A percentile compares a stretch with the other conserved stretches of the same genome.
phyloP scores from a whole-genome alignment of 2,329 filamentous ascomycete genomes.

The Colletotrichum tabaci region DNA sequence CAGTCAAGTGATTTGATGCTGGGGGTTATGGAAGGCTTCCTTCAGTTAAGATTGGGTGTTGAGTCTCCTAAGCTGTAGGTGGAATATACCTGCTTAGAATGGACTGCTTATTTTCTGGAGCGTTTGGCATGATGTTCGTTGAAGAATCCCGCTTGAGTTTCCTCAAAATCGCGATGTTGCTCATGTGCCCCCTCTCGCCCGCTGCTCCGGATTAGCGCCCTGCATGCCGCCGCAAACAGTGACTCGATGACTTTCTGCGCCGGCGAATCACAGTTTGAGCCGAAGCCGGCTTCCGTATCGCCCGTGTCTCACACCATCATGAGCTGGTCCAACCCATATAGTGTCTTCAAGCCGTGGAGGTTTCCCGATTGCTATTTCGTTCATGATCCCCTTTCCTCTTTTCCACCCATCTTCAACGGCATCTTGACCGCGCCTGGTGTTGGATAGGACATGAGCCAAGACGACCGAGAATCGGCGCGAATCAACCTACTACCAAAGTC shows the following conservation, averaged over 20 bases:
- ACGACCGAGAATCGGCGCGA: background rate
- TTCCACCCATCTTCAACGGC: background rate
- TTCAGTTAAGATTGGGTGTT: background rate
- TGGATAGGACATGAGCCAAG: background rate
- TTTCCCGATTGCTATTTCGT: too few relatives aligned
- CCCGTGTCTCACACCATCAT: constrained; percentile 9
- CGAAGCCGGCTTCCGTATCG: background rate
- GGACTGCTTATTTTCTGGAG: background rate
- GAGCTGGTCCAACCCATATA: background rate
- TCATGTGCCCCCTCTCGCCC: too few relatives aligned
- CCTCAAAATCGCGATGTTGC: too few relatives aligned
- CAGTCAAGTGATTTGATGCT: background rate
- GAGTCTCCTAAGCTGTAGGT: background rate
- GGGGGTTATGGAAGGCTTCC: background rate
- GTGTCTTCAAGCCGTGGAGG: too few relatives aligned
- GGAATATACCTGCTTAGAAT: background rate
- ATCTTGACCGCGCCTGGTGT: background rate
- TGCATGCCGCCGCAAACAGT: constrained; percentile 28
- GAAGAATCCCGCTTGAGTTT: background rate
- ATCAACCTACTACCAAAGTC: too few relatives aligned
- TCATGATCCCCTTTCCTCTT: background rate
- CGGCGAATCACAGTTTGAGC: constrained; percentile 37
- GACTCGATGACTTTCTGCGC: constrained; percentile 39
- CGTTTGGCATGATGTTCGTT: background rate
- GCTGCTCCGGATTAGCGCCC: background rate